Base-by-base conservation (phyloP, 768 basidiomycete genomes). In the Leccinum arenicola region DNA sequence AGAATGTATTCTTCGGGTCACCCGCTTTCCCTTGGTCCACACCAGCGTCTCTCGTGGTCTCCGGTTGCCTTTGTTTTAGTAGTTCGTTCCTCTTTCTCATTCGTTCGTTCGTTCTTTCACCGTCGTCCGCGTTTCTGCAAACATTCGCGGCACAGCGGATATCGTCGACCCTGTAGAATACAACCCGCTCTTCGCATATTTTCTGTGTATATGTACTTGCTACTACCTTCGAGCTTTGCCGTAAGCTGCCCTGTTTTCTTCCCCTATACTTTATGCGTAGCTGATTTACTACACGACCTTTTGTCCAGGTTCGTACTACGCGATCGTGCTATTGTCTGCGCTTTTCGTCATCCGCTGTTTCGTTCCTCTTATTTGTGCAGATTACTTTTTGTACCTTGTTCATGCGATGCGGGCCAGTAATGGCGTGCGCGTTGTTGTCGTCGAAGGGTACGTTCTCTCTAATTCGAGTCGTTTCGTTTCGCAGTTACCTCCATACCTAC, bases 161-260 rank as follows among this genome's bases (percentile, higher is more conserved):
- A 50, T 54, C 52, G 59, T 63, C 53, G 19, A 40, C 43, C 27
- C 45, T 68, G 69, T 71, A 73, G 62, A 69, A 64, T 70, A 66
- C 47, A 55, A 47, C 59, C 48, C 57, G 57, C 61, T 58, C 43
- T 58, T 62, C 21, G 60, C 68, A 64, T 69, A 63, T 69, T 64
- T 64, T 27, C 60, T 57, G 70, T 71, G 68, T 73, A 71, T 55
- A 73, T 71, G 70, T 71, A 73, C 66, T 52, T 45, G 19, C n/a
- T 53, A 49, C 57, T 29, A 29, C 50, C 14, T 51, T 64, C 43
- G 53, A 48, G 47, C 52, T 47, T 51, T 29, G 40, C 48, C 33
- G 17, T 51, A 23, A 23, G 55, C 38, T 45, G 40, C 23, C 56
- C 35, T 31, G n/a, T 36, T 23, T 48, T 15, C 57, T 45, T 45